These are phyloP conservation scores for Mycogone perniciosa DNA, from an alignment of 2,329 filamentous ascomycete genomes.

Conservation along the genomic window DNA sequence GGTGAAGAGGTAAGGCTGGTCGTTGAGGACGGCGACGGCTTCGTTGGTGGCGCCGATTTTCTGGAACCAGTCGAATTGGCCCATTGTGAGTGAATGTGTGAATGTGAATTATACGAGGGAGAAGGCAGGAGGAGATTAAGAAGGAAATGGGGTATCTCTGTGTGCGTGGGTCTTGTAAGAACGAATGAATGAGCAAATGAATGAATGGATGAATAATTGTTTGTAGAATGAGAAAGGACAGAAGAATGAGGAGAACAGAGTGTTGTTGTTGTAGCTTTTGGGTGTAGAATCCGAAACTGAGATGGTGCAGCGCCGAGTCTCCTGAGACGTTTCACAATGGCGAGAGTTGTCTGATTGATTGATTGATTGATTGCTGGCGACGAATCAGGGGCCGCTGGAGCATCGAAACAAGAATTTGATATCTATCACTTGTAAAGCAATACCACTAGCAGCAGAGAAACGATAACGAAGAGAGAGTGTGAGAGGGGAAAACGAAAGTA, in stretches of 20 bases:
- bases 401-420: background rate
- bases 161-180: background rate
- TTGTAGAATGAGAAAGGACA: no score
- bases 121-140: background rate
- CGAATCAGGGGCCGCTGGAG: background rate
- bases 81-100: slow-evolving; percentile 27
- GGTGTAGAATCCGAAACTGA: slow-evolving; percentile 4
- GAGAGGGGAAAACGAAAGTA: background rate
- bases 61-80: slow-evolving; percentile 51
- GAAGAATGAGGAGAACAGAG: no score
- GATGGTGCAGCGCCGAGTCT: background rate
- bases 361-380: background rate
- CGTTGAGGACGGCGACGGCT: slow-evolving; percentile 54
- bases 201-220: no score
- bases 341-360: slow-evolving; percentile 1
- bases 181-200: background rate
- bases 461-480: background rate
- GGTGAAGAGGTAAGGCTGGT: slow-evolving; percentile 54
- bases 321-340: slow-evolving; percentile 16
- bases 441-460: background rate
- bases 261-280: background rate
- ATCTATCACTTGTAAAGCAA: background rate
- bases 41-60: slow-evolving; percentile 51
- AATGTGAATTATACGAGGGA: background rate
- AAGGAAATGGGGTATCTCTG: background rate